Evolutionary conservation across 108 stramenopile species (phyloP).

Genomic region (Cyclotella baltica): DNA sequence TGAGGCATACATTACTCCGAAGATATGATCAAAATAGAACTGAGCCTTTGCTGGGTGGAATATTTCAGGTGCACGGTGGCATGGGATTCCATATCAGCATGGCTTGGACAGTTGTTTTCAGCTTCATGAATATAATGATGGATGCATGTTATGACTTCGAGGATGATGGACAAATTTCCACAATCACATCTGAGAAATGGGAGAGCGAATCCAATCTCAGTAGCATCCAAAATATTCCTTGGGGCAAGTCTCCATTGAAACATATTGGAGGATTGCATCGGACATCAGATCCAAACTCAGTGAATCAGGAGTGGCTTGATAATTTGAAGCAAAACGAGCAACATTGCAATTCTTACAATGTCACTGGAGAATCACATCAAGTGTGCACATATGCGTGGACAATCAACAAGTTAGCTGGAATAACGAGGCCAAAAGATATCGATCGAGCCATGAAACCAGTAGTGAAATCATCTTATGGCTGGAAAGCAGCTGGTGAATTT

Average conservation of each 20-base stretch:
- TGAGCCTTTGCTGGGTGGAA: conserved; percentile 17
- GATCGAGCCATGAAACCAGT: conserved; percentile 13
- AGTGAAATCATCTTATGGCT: conserved; percentile 22
- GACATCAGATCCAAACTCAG: background rate
- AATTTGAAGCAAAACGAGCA: conserved; percentile 1
- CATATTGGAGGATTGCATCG: conserved; percentile 3
- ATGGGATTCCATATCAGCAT: conserved; percentile 41
- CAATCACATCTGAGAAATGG: background rate
- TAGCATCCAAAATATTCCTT: background rate
- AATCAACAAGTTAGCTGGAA: conserved; percentile 11
- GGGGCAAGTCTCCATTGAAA: conserved; percentile 1
- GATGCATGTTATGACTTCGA: conserved; percentile 17
- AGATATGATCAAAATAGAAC: conserved; percentile 16
- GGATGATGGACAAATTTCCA: background rate
- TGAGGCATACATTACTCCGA: conserved; percentile 11
- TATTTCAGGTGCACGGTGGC: conserved; percentile 18
- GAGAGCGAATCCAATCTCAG: background rate
- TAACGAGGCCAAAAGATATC: conserved; percentile 10
- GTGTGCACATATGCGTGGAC: conserved; percentile 37
- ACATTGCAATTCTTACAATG: background rate
- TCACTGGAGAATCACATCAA: background rate
- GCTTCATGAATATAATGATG: conserved; percentile 24
- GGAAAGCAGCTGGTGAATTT: conserved; percentile 26
- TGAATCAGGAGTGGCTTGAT: background rate
- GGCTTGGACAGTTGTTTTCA: conserved; percentile 39